These are phyloP conservation scores for Alnus rubra DNA, from an alignment of 306 rosid species.

Conservation along the genomic window DNA sequence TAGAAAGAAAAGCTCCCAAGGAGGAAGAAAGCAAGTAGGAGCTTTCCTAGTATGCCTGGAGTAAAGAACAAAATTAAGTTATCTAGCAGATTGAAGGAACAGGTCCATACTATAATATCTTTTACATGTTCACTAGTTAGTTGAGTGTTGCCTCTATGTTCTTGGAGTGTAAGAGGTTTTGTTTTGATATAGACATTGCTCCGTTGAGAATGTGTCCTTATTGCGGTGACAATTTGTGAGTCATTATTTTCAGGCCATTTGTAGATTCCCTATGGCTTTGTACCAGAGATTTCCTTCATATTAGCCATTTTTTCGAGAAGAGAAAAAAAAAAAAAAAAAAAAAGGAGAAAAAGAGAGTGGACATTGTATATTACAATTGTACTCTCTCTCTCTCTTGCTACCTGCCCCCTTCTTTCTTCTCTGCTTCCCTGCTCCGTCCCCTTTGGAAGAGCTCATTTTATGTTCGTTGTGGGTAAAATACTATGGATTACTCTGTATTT, in stretches of 20 bases:
- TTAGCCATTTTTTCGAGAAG: background rate
- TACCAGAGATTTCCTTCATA: background rate
- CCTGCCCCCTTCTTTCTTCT: background rate
- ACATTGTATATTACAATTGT: background rate
- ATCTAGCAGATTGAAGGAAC: background rate
- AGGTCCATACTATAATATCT: background rate
- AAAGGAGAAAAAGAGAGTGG: background rate
- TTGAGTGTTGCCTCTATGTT: background rate
- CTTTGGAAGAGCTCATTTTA: background rate
- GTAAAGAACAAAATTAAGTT: background rate
- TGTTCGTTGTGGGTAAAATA: background rate
- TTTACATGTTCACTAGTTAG: background rate
- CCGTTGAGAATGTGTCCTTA: background rate
- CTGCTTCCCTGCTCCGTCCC: background rate
- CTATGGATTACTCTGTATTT: background rate
- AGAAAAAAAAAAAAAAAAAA: background rate
- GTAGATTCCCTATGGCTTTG: background rate
- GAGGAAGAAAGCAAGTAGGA: background rate
- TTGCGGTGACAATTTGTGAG: background rate
- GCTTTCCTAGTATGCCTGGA: background rate
- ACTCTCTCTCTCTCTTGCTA: background rate
- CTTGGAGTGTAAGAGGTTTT: background rate
- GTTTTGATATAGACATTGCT: background rate
- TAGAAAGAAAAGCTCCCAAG: background rate
- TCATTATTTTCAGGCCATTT: slow-evolving; percentile 1